phyloP scores from a whole-genome alignment of 176 grass and related monocot species.

The Musa schizocarpa region DNA sequence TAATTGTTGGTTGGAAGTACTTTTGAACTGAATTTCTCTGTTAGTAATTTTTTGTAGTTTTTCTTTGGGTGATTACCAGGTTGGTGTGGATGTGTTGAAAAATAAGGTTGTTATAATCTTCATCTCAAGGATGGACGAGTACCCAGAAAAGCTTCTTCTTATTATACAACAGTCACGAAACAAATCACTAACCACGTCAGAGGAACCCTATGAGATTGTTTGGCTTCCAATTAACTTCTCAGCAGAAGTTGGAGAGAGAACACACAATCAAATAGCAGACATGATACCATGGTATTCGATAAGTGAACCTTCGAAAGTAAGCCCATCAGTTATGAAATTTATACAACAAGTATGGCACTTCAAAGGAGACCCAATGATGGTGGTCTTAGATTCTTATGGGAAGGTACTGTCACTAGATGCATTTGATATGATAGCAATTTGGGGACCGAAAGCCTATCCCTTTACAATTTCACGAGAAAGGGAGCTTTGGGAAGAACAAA shows the following conservation, averaged over 20 bases:
- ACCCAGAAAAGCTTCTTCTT: conserved; percentile 18
- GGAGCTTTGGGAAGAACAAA: conserved; percentile 25
- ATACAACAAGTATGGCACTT: conserved; percentile 18
- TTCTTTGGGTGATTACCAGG: conserved; percentile 10
- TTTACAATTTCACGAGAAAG: conserved; percentile 16
- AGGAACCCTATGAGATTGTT: conserved; percentile 9
- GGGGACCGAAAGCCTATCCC: conserved; percentile 18
- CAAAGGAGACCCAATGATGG: conserved; percentile 16
- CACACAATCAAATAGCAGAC: not conserved
- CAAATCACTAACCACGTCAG: not conserved
- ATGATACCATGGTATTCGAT: conserved; percentile 15
- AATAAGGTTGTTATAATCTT: conserved; percentile 17
- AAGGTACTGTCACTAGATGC: conserved; percentile 16
- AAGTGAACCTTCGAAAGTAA: conserved; percentile 15
- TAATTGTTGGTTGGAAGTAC: too few species aligned
- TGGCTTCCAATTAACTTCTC: conserved; percentile 2
- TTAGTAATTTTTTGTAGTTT: not conserved
- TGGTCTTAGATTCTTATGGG: conserved; percentile 9
- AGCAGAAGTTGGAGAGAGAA: not conserved
- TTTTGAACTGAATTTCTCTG: not conserved
- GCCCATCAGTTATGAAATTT: conserved; percentile 12
- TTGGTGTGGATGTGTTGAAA: conserved; percentile 12
- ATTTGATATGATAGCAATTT: conserved; percentile 14
- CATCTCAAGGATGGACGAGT: conserved; percentile 4
- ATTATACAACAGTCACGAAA: conserved; percentile 8